Percentiles rank a stretch among this genome's conserved stretches.
Evolutionary conservation across 2,329 filamentous ascomycete species (phyloP).

Genomic region (Coniochaeta prunicola): DNA sequence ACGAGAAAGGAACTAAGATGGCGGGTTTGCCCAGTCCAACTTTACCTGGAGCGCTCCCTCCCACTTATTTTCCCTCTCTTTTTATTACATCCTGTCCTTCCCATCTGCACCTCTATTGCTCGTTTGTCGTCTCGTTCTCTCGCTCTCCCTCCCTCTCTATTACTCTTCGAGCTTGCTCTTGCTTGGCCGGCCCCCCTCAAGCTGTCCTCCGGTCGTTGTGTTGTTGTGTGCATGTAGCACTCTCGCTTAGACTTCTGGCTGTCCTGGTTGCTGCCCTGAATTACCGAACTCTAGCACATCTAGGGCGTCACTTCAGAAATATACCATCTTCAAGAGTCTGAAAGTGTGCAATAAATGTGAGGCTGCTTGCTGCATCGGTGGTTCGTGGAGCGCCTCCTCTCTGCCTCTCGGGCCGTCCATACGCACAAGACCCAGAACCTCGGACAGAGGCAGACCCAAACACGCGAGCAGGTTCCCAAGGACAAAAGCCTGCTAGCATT

Average conservation of each 20-base stretch:
- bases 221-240: background rate
- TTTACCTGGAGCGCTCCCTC: background rate
- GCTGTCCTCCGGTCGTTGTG: background rate
- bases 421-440: background rate
- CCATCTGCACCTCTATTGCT: slow-evolving; percentile 3
- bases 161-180: background rate
- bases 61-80: slow-evolving; percentile 2
- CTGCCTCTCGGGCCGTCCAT: background rate
- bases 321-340: background rate
- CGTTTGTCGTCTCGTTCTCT: background rate
- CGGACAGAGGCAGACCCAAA: background rate
- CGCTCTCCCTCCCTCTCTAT: too few relatives aligned
- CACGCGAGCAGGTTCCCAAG: background rate
- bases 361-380: background rate
- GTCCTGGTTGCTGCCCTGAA: background rate
- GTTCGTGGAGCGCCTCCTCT: background rate
- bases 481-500: too few relatives aligned
- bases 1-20: background rate
- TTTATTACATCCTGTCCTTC: slow-evolving; percentile 5
- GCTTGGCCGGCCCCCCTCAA: background rate
- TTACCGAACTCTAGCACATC: background rate
- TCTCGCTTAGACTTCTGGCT: background rate
- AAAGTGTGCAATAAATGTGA: background rate
- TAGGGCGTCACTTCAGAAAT: background rate
- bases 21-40: background rate